Base-by-base conservation (phyloP, 148 eudicot species). In the Diospyros lotus region DNA sequence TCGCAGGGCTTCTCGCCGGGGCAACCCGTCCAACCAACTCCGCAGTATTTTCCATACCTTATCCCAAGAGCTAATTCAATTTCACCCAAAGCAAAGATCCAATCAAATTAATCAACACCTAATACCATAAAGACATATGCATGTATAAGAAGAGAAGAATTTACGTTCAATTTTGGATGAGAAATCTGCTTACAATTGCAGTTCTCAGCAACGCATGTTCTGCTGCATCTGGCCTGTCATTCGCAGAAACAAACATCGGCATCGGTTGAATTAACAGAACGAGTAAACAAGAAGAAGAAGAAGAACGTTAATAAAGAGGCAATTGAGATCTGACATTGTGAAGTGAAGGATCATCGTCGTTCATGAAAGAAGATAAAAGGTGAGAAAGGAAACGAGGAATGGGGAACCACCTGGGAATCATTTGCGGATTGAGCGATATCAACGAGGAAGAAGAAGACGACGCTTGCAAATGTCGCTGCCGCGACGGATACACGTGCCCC, bases 1-100 rank as follows among this genome's bases (percentile, higher is more conserved):
- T 94, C 98, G 50, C 98, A 94, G 48, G 98, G 96, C 75, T 89
- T 86, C 74, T 94, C 98, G 5, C 97, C 98, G 0, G 93, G 87
- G 68, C 98, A 94, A 54, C 98, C 98, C 41, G 84, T 87, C 81
- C 93, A 89, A 74, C 98, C 98, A 61, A 94, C 97, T 17, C 98
- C 98, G 15, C 98, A 94, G 66, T 89, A 94, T 69, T 94, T 94
- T 18, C 98, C 98, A 58, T 94, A 94, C 73, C 87, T 86, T 52
- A 94, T 92, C 71, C 97, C 97, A 73, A 94, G 72, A 72, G 87
- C 98, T 94, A 28, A 64, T 15, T 46, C 15, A n/a, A 42, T 71
- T 52, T 58, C 12, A 54, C 41, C 15, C 17, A 58, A 70, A 68
- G 40, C 42, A 68, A 77, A 40, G 69, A 56, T 64, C 48, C 45